Conservation (phyloP, 805 yeast genomes). For the Wickerhamiella parazyma region DNA sequence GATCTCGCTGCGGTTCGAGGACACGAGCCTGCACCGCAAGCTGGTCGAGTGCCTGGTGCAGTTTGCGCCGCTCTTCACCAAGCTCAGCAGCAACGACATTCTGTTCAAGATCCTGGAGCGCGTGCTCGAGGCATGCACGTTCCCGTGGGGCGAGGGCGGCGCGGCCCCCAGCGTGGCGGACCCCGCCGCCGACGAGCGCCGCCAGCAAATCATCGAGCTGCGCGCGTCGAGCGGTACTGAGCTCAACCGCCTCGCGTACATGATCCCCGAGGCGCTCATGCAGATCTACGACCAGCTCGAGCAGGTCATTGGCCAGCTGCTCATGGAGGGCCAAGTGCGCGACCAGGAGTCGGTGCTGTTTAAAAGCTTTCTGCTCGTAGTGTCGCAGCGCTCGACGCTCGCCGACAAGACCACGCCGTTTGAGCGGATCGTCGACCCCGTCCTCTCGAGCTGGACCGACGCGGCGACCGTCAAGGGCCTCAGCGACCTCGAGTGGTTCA, state of each 20-base stretch:
- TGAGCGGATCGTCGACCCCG: slow-evolving; percentile 83
- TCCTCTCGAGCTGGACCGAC: slow-evolving; percentile 82
- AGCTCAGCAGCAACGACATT: slow-evolving; percentile 45
- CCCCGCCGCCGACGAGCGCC: slow-evolving; percentile 42
- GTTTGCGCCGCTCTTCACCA: slow-evolving; percentile 69
- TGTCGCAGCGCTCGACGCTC: slow-evolving; percentile 63
- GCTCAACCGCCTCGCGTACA: slow-evolving; percentile 78
- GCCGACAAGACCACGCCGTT: slow-evolving; percentile 66
- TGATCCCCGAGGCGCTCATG: slow-evolving; percentile 85
- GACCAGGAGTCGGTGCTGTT: slow-evolving; percentile 91
- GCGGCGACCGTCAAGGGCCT: slow-evolving; percentile 83
- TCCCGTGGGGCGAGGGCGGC: slow-evolving; percentile 20
- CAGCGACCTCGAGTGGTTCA: slow-evolving; percentile 87
- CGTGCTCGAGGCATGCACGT: slow-evolving; percentile 72
- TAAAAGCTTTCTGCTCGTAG: slow-evolving; percentile 80
- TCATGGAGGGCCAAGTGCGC: slow-evolving; percentile 56
- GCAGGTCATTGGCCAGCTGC: slow-evolving; percentile 56
- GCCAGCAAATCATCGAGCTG: slow-evolving; percentile 72
- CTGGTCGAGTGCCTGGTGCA: slow-evolving; percentile 87
- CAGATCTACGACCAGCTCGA: slow-evolving; percentile 73
- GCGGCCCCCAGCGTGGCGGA: too few relatives aligned
- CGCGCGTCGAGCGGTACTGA: slow-evolving; percentile 92
- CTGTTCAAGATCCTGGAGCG: slow-evolving; percentile 79
- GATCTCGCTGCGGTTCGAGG: slow-evolving; percentile 58
- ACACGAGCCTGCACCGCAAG: slow-evolving; percentile 70